Conservation (phyloP, 2,329 filamentous ascomycete species). For the Colletotrichum melonis region DNA sequence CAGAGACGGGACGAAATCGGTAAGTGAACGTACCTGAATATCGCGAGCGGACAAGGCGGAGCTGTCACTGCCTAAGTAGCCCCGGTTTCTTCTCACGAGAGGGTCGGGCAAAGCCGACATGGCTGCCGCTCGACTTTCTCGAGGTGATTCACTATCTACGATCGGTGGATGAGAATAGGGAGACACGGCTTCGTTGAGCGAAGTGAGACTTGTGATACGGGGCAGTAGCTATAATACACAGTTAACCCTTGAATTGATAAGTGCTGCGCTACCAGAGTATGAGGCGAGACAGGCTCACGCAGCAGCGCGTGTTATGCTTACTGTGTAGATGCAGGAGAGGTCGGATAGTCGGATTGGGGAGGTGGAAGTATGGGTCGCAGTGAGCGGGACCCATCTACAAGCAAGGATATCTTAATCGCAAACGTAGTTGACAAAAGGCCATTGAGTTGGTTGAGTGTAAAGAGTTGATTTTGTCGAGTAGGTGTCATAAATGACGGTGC, state of each 20-base stretch:
- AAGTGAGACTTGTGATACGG: background rate
- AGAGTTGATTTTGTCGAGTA: background rate
- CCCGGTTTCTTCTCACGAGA: conserved; percentile 52
- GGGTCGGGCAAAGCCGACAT: conserved; percentile 49
- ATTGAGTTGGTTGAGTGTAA: background rate
- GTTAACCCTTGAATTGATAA: background rate
- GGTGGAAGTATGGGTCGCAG: background rate
- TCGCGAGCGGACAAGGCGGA: conserved; percentile 62
- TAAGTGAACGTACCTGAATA: conserved; percentile 52
- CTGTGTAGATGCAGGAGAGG: background rate
- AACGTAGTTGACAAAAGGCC: background rate
- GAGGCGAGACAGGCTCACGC: background rate
- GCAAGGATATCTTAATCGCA: background rate
- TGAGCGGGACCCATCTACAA: conserved; percentile 5
- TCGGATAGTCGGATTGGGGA: background rate
- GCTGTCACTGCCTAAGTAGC: conserved; percentile 62
- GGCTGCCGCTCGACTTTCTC: conserved; percentile 33
- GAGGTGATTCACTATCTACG: background rate
- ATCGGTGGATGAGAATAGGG: background rate
- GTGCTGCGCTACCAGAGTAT: background rate
- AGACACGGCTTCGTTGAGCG: background rate
- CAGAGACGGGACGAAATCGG: background rate
- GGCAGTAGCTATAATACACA: background rate
- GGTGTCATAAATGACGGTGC: background rate
- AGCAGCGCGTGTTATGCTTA: background rate